Evolutionary conservation across 306 rosid species (phyloP).

Genomic region (Prosopis cineraria): DNA sequence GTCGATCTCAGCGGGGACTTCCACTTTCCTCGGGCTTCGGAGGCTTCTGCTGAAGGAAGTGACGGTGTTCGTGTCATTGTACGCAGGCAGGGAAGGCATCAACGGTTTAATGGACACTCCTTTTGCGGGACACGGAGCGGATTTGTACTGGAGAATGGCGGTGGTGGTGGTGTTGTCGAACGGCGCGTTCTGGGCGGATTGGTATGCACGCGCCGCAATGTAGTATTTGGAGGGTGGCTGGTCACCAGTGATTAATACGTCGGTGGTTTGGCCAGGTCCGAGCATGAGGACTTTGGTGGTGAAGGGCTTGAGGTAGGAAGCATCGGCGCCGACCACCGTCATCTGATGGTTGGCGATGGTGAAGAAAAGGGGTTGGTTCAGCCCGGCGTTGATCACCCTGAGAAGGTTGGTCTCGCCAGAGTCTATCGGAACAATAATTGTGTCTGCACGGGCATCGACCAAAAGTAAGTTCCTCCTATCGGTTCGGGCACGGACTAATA

Average conservation of each 20-base stretch:
- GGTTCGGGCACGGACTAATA: background rate
- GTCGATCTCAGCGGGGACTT: slow-evolving; percentile 75
- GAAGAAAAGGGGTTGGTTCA: slow-evolving; percentile 80
- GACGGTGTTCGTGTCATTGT: slow-evolving; percentile 77
- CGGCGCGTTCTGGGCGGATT: slow-evolving; percentile 69
- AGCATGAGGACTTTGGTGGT: slow-evolving; percentile 77
- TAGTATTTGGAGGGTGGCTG: slow-evolving; percentile 71
- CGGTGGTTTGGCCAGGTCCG: slow-evolving; percentile 98
- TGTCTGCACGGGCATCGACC: slow-evolving; percentile 53
- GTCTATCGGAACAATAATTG: slow-evolving; percentile 53
- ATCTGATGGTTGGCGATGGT: slow-evolving; percentile 79
- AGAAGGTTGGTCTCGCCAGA: slow-evolving; percentile 78
- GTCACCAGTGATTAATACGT: slow-evolving; percentile 74
- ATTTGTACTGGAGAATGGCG: slow-evolving; percentile 74
- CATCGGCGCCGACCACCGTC: slow-evolving; percentile 85
- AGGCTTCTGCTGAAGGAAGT: slow-evolving; percentile 66
- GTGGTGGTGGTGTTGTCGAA: slow-evolving; percentile 92
- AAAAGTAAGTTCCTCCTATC: background rate
- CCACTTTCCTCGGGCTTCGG: slow-evolving; percentile 54
- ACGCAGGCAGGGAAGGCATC: slow-evolving; percentile 74
- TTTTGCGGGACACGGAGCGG: slow-evolving; percentile 49
- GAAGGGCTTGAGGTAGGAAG: slow-evolving; percentile 85
- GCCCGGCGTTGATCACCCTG: slow-evolving; percentile 74
- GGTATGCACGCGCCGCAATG: slow-evolving; percentile 80
- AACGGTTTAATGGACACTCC: slow-evolving; percentile 44